phyloP scores from a whole-genome alignment of 192 early-diverging fungal species.

The Radiomyces spectabilis region DNA sequence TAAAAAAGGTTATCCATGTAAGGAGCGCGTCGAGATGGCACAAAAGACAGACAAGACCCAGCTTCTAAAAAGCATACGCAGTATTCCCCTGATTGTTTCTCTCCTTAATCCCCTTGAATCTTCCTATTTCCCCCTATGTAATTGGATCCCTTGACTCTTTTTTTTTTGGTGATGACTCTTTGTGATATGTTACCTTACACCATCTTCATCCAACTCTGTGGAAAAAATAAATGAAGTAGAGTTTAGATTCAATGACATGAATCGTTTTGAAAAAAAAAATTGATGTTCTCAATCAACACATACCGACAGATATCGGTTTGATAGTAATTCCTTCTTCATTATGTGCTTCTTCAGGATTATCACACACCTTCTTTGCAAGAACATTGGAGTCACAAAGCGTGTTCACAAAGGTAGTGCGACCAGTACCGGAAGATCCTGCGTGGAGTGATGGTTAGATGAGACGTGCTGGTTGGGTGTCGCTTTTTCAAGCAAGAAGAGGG shows the following conservation, averaged over 20 bases:
- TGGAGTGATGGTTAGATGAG: too few species aligned
- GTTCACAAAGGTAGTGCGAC: constrained; percentile 98
- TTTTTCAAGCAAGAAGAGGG: too few species aligned
- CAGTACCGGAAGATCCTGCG: constrained; percentile 82
- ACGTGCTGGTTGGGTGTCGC: too few species aligned
- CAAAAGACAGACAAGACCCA: neutral
- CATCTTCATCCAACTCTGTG: constrained; percentile 93
- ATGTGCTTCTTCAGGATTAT: constrained; percentile 68
- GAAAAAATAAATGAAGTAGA: neutral
- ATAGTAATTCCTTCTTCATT: constrained; percentile 85
- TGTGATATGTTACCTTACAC: constrained; percentile 42
- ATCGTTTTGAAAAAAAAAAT: neutral
- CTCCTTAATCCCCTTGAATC: neutral
- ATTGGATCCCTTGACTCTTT: neutral
- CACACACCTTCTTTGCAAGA: constrained; percentile 56
- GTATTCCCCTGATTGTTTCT: neutral
- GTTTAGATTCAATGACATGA: neutral
- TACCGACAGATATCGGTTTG: constrained; percentile 71
- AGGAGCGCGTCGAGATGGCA: neutral
- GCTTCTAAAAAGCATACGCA: too few species aligned
- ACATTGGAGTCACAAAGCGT: constrained; percentile 85
- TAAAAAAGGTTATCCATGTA: neutral
- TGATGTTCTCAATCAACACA: neutral
- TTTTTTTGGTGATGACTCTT: neutral
- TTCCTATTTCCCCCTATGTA: neutral